These are phyloP conservation scores for Microsporum canis DNA, from an alignment of 2,329 filamentous ascomycete species.

Conservation along the genomic window DNA sequence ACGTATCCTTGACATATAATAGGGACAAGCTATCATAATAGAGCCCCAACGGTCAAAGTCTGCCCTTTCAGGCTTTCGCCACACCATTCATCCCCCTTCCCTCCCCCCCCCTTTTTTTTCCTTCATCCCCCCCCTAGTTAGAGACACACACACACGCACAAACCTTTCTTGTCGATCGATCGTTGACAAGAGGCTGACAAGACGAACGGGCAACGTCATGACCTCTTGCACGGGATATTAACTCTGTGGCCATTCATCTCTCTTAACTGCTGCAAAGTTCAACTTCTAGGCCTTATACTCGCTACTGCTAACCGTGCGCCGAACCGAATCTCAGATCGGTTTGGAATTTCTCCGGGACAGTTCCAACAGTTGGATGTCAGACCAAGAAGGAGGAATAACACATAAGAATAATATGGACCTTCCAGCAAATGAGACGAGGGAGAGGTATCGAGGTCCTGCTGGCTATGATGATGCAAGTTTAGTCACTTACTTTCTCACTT, in stretches of 20 bases:
- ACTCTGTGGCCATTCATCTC: not conserved
- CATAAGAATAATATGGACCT: not conserved
- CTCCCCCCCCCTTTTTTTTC: not conserved
- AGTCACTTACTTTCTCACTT: no score
- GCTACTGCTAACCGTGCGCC: not conserved
- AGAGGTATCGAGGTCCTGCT: not conserved
- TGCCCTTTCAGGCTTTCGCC: not conserved
- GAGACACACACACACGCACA: not conserved
- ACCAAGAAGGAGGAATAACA: no score
- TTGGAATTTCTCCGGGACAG: not conserved
- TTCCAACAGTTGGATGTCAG: not conserved
- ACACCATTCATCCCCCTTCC: not conserved
- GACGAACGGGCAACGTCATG: not conserved
- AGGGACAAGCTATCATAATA: not conserved
- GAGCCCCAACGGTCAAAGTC: not conserved
- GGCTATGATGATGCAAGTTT: not conserved
- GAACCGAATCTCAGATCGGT: not conserved
- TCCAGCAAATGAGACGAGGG: not conserved
- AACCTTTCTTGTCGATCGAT: not conserved
- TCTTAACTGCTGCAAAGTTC: not conserved
- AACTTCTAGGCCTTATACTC: not conserved
- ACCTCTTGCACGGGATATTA: not conserved
- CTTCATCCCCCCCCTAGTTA: not conserved
- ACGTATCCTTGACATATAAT: not conserved
- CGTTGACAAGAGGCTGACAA: not conserved